Conservation (phyloP, 768 basidiomycete genomes). For the Suillus subalutaceus region DNA sequence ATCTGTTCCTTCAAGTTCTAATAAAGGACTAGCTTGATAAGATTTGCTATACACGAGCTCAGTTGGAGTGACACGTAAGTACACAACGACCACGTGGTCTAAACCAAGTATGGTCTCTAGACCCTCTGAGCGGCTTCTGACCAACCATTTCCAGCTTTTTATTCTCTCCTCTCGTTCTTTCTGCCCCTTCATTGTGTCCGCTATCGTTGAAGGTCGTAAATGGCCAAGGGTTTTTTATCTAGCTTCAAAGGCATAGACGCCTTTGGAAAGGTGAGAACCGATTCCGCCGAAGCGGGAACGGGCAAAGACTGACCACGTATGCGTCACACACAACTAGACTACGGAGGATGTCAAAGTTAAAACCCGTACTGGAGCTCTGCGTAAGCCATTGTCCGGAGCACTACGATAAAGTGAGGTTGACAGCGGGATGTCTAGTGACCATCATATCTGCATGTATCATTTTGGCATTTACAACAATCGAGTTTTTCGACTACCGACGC, state of each 20-base stretch:
- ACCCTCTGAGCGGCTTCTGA: neutral
- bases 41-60: neutral
- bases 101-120: neutral
- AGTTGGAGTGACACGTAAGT: conserved; percentile 27
- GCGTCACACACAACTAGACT: conserved; percentile 56
- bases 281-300: conserved; percentile 10
- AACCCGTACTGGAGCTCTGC: conserved; percentile 89
- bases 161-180: conserved; percentile 16
- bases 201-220: conserved; percentile 33
- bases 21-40: neutral
- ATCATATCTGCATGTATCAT: conserved; percentile 92
- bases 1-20: neutral
- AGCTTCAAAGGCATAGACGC: conserved; percentile 93
- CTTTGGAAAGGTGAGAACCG: conserved; percentile 87
- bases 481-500: conserved; percentile 93
- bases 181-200: conserved; percentile 15
- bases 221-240: conserved; percentile 79
- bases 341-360: conserved; percentile 99
- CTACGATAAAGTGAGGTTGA: conserved; percentile 12
- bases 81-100: conserved; percentile 17
- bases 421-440: conserved; percentile 63
- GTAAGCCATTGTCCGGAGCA: conserved; percentile 48
- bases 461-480: conserved; percentile 86
- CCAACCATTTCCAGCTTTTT: conserved; percentile 10
- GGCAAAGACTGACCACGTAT: conserved; percentile 14